Conservation (phyloP, 139 green algal species). For the Monoraphidium neglectum region DNA sequence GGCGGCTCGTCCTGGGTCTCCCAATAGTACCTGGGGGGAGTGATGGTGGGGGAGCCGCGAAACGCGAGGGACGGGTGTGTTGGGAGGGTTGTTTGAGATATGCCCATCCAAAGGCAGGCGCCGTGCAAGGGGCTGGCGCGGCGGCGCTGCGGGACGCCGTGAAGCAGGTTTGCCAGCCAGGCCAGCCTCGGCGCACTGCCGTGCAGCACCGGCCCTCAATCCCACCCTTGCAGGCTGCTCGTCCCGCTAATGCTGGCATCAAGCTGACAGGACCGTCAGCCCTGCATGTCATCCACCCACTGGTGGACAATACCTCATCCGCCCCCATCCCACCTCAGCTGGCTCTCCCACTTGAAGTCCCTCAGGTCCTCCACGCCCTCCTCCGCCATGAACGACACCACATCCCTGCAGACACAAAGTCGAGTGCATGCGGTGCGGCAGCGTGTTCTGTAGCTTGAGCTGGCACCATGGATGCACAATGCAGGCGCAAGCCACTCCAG, state of each 20-base stretch:
- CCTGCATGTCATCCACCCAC: background rate
- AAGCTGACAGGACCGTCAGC: background rate
- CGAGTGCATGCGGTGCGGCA: too few species aligned
- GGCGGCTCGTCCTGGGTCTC: slow-evolving; percentile 75
- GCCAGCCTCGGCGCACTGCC: too few species aligned
- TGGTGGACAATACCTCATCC: background rate
- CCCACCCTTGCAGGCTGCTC: slow-evolving; percentile 17
- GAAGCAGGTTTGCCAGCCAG: too few species aligned
- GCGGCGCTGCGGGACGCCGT: too few species aligned
- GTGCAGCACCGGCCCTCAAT: slow-evolving; percentile 62
- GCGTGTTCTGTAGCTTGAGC: too few species aligned
- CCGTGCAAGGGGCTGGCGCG: too few species aligned
- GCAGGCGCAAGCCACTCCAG: background rate
- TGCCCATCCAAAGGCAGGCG: too few species aligned
- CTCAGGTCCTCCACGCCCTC: slow-evolving; percentile 62
- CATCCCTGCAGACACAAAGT: slow-evolving; percentile 45
- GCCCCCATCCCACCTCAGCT: too few species aligned
- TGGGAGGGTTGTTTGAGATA: too few species aligned
- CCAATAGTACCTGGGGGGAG: slow-evolving; percentile 80
- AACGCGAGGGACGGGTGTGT: too few species aligned
- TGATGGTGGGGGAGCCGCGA: too few species aligned
- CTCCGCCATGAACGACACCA: slow-evolving; percentile 58
- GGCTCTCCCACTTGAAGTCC: slow-evolving; percentile 77
- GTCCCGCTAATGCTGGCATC: slow-evolving; percentile 3
- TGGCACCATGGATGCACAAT: background rate